Evolutionary conservation across 176 grass and related monocot species (phyloP), one percentile per base, ranked within the genome.

Genomic region (Musa troglodytarum): DNA sequence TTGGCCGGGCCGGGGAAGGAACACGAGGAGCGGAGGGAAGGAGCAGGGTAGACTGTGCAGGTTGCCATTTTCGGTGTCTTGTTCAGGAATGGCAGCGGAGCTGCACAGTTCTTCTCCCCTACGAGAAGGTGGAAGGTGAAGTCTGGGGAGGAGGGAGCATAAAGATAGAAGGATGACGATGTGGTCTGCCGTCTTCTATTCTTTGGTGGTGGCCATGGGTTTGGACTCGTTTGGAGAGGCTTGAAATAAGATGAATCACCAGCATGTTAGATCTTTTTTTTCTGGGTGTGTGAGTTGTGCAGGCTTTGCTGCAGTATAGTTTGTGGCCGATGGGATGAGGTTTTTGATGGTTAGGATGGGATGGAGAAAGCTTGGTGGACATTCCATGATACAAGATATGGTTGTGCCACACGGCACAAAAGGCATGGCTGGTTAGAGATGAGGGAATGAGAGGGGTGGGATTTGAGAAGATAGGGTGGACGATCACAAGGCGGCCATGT

Each of bases 311-410:
- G 73, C 34, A 43, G 34, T 69, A 76, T 50, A 50, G 50, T 54
- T 68, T 59, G 71, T 51, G 58, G 24, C 26, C 19, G 57, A 15
- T 62, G 2, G 57, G 3, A 34, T 75, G 80, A 73, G 64, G 17
- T 52, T 71, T 78, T 56, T 69, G 80, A 80, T 82, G 84, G 86
- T 65, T 52, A 67, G 80, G 82, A 77, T 75, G 22, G 58, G 79
- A 68, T 1, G 28, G 52, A 65, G 78, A 89, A 92, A 92, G 92
- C 89, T 92, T 96, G 86, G 92, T 80, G 59, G 92, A 79, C 68
- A 77, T 96, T 87, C 52, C 82, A 85, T 77, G 78, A 67, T 54
- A 83, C 71, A 17, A 85, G 92, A 96, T 96, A 87, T 96, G 92
- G 86, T 92, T 75, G 8, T 62, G 68, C 82, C 84, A 92, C 82